Evolutionary conservation across 2,329 filamentous ascomycete genomes (phyloP).

Genomic region (Mollisia scopiformis): DNA sequence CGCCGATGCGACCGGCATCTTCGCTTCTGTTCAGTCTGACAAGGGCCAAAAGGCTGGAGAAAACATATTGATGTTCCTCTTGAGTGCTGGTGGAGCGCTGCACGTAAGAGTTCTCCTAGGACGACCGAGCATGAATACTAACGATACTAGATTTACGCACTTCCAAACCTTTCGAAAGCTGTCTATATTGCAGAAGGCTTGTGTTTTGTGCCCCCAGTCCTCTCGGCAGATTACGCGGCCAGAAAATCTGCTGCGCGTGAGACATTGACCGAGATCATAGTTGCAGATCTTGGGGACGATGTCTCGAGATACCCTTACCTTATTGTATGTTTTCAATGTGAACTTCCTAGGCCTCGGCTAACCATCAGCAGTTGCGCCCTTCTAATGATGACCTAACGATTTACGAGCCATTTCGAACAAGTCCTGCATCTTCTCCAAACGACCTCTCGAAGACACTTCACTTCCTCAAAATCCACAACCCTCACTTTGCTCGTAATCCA

Average conservation of each 20-base stretch:
- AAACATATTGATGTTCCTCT: slow-evolving; percentile 73
- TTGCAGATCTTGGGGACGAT: slow-evolving; percentile 82
- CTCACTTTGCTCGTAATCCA: slow-evolving; percentile 62
- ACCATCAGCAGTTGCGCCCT: slow-evolving; percentile 66
- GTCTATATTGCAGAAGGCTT: slow-evolving; percentile 78
- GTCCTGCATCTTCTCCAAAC: slow-evolving; percentile 24
- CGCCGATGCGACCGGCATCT: slow-evolving; percentile 61
- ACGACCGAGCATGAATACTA: slow-evolving; percentile 8
- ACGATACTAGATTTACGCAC: slow-evolving; percentile 66
- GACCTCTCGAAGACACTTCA: slow-evolving; percentile 53
- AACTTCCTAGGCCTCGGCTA: slow-evolving; percentile 3
- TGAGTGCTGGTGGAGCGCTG: slow-evolving; percentile 75
- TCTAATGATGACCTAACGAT: slow-evolving; percentile 81
- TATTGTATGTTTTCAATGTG: slow-evolving; percentile 60
- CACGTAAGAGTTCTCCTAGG: slow-evolving; percentile 58
- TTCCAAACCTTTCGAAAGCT: slow-evolving; percentile 72
- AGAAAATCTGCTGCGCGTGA: slow-evolving; percentile 75
- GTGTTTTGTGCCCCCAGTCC: slow-evolving; percentile 73
- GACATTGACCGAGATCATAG: slow-evolving; percentile 74
- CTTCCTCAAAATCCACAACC: slow-evolving; percentile 77
- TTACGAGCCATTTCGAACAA: slow-evolving; percentile 76
- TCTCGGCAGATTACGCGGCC: slow-evolving; percentile 72
- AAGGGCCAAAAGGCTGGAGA: slow-evolving; percentile 45
- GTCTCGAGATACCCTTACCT: slow-evolving; percentile 75
- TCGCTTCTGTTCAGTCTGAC: slow-evolving; percentile 47